Evolutionary conservation across 805 yeast species (phyloP).

Genomic region (Wickerhamomyces silvicola): DNA sequence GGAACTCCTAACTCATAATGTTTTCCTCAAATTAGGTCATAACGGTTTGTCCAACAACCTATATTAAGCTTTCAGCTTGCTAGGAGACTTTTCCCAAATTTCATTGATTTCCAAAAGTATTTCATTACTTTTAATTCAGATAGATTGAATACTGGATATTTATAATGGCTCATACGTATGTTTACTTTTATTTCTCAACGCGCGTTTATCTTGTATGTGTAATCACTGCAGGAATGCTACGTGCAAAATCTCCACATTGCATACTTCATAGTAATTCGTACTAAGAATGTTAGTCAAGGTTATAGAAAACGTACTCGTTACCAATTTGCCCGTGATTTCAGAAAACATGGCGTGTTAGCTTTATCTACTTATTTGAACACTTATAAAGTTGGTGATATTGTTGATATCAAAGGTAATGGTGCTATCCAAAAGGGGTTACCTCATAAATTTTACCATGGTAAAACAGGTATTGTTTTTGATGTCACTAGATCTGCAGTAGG

Average conservation of each 20-base stretch:
- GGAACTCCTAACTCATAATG: too few relatives aligned
- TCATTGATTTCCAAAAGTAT: too few relatives aligned
- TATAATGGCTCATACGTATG: slow-evolving; percentile 15
- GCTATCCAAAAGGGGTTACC: slow-evolving; percentile 99
- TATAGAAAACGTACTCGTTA: slow-evolving; percentile 99
- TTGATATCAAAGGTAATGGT: slow-evolving; percentile 98
- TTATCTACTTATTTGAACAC: slow-evolving; percentile 92
- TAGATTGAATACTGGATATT: not conserved
- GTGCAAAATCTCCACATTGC: too few relatives aligned
- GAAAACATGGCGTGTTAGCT: slow-evolving; percentile 82
- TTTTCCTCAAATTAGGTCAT: too few relatives aligned
- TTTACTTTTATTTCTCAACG: not conserved
- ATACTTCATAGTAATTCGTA: too few relatives aligned
- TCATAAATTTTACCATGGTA: slow-evolving; percentile 99
- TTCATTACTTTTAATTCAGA: too few relatives aligned
- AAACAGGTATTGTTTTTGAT: slow-evolving; percentile 97
- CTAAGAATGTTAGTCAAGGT: too few relatives aligned
- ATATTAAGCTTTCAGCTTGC: too few relatives aligned
- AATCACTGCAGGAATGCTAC: not conserved
- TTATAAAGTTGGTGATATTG: slow-evolving; percentile 98
- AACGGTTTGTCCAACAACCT: too few relatives aligned
- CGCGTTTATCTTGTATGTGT: too few relatives aligned
- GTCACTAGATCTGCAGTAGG: slow-evolving; percentile 97
- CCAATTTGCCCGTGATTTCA: slow-evolving; percentile 98
- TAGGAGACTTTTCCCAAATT: too few relatives aligned